phyloP scores from a whole-genome alignment of 78 protist genomes.

The Cavenderia fasciculata region DNA sequence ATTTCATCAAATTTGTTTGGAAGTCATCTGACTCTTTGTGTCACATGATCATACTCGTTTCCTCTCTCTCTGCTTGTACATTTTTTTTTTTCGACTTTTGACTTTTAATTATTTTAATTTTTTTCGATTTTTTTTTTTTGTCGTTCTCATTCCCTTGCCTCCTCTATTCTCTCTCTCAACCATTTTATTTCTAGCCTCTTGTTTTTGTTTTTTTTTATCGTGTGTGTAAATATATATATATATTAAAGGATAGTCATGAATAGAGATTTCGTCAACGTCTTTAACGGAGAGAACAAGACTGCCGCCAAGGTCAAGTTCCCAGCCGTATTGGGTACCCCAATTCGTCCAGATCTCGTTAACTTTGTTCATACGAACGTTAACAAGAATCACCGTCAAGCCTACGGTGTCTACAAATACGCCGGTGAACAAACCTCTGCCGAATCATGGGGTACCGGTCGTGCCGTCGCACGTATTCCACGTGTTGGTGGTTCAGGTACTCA shows the following conservation, averaged over 20 bases:
- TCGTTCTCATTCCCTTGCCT: too few relatives aligned
- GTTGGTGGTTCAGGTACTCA: conserved; percentile 99
- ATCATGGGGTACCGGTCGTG: conserved; percentile 99
- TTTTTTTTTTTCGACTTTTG: background rate
- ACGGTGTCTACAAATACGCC: conserved; percentile 87
- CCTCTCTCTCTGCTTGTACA: background rate
- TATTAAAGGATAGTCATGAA: too few relatives aligned
- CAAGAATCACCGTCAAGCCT: conserved; percentile 98
- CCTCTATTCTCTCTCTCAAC: too few relatives aligned
- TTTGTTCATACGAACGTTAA: conserved; percentile 93
- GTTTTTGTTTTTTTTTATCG: too few relatives aligned
- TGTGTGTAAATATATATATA: too few relatives aligned
- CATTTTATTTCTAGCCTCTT: too few relatives aligned
- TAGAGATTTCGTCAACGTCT: conserved; percentile 73
- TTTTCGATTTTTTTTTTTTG: background rate
- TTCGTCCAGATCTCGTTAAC: conserved; percentile 96
- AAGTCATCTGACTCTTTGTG: too few relatives aligned
- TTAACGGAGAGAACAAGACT: conserved; percentile 47
- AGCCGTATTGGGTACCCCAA: conserved; percentile 95
- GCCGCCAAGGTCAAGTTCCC: conserved; percentile 84
- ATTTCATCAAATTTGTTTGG: too few relatives aligned
- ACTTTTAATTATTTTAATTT: background rate
- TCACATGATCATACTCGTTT: too few relatives aligned
- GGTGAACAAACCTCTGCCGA: conserved; percentile 98
- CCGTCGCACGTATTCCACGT: conserved; percentile 99